A percentile compares a stretch with the other conserved stretches of the same genome.
phyloP scores from a whole-genome alignment of 176 grass and related monocot genomes.

The Oryza officinalis region DNA sequence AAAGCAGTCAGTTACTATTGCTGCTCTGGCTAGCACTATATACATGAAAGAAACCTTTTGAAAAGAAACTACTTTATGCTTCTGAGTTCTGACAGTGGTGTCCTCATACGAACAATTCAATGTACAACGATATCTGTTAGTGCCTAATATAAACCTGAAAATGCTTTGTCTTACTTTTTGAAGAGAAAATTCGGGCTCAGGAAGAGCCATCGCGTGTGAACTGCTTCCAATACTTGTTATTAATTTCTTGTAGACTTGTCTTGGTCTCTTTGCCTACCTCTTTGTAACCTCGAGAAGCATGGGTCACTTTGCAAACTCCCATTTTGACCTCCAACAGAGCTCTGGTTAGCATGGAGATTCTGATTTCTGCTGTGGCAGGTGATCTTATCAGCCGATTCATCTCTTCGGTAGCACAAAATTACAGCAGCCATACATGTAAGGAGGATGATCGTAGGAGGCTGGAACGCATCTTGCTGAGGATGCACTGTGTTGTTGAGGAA shows the following conservation, averaged over 20 bases:
- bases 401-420: constrained; percentile 13
- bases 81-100: too few species aligned
- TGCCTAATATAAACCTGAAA: too few species aligned
- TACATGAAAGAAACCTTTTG: neutral
- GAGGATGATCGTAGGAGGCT: constrained; percentile 17
- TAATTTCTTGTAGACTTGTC: neutral
- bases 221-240: neutral
- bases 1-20: neutral
- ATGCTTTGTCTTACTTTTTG: too few species aligned
- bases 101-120: too few species aligned
- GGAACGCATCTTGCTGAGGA: constrained; percentile 35
- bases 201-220: neutral
- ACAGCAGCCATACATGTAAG: neutral
- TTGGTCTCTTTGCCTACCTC: neutral
- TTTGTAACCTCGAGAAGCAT: neutral
- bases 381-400: constrained; percentile 42
- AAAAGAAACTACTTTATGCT: neutral
- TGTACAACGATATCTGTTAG: too few species aligned
- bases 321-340: neutral
- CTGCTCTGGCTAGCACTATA: neutral
- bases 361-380: constrained; percentile 9
- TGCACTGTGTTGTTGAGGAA: constrained; percentile 30
- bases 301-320: neutral
- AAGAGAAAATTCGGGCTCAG: neutral
- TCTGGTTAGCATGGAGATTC: constrained; percentile 6